These are phyloP conservation scores for Solanum microdontum DNA, from an alignment of 257 asterid genomes.

Conservation along the genomic window DNA sequence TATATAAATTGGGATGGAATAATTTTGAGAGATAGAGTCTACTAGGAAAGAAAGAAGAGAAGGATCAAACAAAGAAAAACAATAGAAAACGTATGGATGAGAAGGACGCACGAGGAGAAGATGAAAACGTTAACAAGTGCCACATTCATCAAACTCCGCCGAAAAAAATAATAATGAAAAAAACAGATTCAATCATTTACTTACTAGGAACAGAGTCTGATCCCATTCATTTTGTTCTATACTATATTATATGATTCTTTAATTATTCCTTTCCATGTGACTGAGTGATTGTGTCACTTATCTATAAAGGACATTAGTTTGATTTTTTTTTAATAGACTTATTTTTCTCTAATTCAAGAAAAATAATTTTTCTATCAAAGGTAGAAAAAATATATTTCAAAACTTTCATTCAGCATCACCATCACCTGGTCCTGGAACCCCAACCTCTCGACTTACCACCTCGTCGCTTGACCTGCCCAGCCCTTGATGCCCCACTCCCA, in stretches of 20 bases:
- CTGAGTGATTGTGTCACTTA: neutral
- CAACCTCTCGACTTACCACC: neutral
- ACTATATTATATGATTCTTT: neutral
- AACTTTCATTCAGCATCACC: neutral
- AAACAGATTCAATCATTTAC: neutral
- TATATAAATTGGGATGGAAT: accelerated
- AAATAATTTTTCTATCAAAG: neutral
- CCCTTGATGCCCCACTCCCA: neutral
- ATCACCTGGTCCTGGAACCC: neutral
- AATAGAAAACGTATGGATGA: neutral
- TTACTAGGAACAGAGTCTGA: neutral
- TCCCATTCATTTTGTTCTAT: neutral
- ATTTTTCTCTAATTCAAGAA: neutral
- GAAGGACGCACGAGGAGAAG: neutral
- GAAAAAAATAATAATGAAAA: neutral
- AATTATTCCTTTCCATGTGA: neutral
- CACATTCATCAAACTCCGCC: neutral
- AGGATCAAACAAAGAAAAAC: neutral
- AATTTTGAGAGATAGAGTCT: neutral
- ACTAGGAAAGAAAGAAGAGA: too few species aligned
- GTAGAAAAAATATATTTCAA: neutral
- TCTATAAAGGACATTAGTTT: neutral
- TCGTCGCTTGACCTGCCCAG: neutral
- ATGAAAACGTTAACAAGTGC: neutral
- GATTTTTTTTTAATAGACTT: neutral